phyloP scores from a whole-genome alignment of 768 basidiomycete genomes.

The Phaffia australis region DNA sequence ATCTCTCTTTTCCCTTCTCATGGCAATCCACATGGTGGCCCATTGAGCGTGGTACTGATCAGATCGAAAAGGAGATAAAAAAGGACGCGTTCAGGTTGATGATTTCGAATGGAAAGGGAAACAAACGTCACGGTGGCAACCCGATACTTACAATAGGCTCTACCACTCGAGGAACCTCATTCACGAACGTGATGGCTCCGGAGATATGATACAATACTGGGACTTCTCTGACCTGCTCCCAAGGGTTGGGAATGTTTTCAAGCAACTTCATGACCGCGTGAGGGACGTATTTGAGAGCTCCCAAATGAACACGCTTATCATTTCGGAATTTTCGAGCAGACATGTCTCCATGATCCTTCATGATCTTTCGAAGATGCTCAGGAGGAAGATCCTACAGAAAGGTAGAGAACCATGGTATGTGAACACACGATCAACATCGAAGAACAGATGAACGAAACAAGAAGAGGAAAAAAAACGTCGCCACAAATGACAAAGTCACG shows the following conservation, averaged over 20 bases:
- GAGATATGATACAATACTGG: slow-evolving; percentile 98
- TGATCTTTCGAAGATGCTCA: slow-evolving; percentile 97
- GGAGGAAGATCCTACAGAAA: slow-evolving; percentile 70
- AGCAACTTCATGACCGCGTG: slow-evolving; percentile 98
- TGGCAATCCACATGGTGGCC: slow-evolving; percentile 99
- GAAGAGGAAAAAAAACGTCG: background rate
- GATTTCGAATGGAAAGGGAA: background rate
- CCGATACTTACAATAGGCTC: slow-evolving; percentile 57
- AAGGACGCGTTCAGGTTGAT: background rate
- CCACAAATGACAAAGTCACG: too few relatives aligned
- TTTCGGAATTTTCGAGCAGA: slow-evolving; percentile 97
- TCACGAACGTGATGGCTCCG: slow-evolving; percentile 98
- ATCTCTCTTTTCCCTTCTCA: slow-evolving; percentile 97
- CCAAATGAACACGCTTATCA: slow-evolving; percentile 98
- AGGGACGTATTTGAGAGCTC: slow-evolving; percentile 88
- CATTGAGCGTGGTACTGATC: slow-evolving; percentile 83
- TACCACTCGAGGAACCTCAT: slow-evolving; percentile 90
- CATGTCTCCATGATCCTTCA: slow-evolving; percentile 99
- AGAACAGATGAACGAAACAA: background rate
- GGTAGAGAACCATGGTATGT: background rate
- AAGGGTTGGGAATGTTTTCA: slow-evolving; percentile 94
- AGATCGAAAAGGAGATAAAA: background rate
- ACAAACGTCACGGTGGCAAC: background rate
- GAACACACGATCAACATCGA: background rate
- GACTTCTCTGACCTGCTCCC: slow-evolving; percentile 99